These are phyloP conservation scores for Pseudomassariella vexata DNA, from an alignment of 2,329 filamentous ascomycete species.

Conservation along the genomic window DNA sequence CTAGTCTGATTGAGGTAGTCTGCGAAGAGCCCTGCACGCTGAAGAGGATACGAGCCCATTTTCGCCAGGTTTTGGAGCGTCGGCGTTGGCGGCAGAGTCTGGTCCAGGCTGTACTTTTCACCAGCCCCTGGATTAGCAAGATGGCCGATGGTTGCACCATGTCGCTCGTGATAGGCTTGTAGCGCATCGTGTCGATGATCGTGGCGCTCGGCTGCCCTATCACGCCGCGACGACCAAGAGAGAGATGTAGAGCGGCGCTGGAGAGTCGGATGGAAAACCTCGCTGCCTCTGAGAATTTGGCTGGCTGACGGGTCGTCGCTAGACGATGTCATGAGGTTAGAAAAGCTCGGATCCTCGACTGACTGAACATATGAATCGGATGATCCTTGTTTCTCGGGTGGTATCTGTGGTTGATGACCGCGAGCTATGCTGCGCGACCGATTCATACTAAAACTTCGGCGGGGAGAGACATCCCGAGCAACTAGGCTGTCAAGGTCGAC, in stretches of 20 bases:
- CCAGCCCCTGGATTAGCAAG: conserved; percentile 21
- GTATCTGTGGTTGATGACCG: conserved; percentile 35
- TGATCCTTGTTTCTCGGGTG: conserved; percentile 53
- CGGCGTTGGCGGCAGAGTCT: conserved; percentile 23
- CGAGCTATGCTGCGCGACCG: conserved; percentile 45
- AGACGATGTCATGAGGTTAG: conserved; percentile 62
- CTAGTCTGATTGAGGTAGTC: conserved; percentile 76
- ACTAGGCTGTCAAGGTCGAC: conserved; percentile 42
- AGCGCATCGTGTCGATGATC: conserved; percentile 9
- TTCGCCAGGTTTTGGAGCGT: conserved; percentile 48
- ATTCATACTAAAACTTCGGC: conserved; percentile 59
- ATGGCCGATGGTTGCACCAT: conserved; percentile 30
- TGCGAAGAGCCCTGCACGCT: conserved; percentile 76
- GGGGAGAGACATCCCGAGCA: conserved; percentile 35
- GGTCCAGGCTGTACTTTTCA: conserved; percentile 18
- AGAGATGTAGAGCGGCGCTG: conserved; percentile 38
- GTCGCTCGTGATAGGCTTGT: conserved; percentile 10
- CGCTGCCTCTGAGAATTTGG: conserved; percentile 81
- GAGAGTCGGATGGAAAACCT: conserved; percentile 80
- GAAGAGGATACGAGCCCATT: conserved; percentile 70
- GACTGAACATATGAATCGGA: conserved; percentile 73
- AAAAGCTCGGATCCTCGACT: conserved; percentile 66
- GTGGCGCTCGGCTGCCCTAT: conserved; percentile 7
- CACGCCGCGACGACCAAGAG: conserved; percentile 17
- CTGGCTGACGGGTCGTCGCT: conserved; percentile 81